Base-by-base conservation (phyloP, 257 asterid genomes). In the Solanum rostratum region DNA sequence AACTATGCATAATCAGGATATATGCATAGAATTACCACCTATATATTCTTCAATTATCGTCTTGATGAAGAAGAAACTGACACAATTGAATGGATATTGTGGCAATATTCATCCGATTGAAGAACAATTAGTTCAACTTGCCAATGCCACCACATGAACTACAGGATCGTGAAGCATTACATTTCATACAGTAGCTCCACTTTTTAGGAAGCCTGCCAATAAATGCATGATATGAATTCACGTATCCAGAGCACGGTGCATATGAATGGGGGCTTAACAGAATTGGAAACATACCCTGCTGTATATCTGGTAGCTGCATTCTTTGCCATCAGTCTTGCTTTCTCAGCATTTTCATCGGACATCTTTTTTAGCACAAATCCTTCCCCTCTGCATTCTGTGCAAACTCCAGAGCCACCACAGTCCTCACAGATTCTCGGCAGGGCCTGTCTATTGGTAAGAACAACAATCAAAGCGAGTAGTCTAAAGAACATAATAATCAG, bases 101-200 rank as follows among this genome's bases (percentile, higher is more conserved):
- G 24, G 24, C 62, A 54, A 54, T 54, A 11, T 20, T 12, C 20
- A 4, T 55, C 14, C 0, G 0, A 55, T 55, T 55, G 63, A 3
- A 55, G 0, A 55, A 76, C 27, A 9, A 24, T 27, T 79, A 86
- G 91, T 88, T 90, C 66, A 93, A 89, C 88, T 90, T 92, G 86
- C 99, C 99, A 45, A 87, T 89, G 60, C 99, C 99, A 50, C 90
- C 95, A 73, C 99, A 96, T 24, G 90, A 89, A 53, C 82, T 88
- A 54, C 99, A 96, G 27, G 97, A 92, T 27, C 99, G 92, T 39
- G 92, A 83, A 27, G 98, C 93, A 1, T 98, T 92, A 90, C 99
- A 95, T 88, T 93, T 96, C 49, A 93, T 90, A 89, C 99, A 96
- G 91, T 96, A 96, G 91, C 99, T 92, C 99, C 98, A 96, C 85